These are phyloP conservation scores for Penicillium samsonianum DNA, from an alignment of 495 filamentous ascomycete genomes.

Conservation along the genomic window DNA sequence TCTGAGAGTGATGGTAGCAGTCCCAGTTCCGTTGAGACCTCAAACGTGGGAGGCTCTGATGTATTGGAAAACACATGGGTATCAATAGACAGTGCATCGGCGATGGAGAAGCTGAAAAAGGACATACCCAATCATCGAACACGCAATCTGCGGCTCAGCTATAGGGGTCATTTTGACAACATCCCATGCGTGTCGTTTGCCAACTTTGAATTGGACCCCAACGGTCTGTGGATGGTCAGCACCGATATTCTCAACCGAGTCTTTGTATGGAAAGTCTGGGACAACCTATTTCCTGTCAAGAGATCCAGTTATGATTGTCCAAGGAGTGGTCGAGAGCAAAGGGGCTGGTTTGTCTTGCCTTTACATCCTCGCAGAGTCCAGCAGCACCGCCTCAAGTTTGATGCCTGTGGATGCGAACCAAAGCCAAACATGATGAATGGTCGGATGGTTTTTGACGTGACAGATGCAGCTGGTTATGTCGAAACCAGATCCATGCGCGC, in stretches of 20 bases:
- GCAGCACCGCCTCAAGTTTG: constrained; percentile 27
- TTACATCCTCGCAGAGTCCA: constrained; percentile 52
- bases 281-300: constrained; percentile 32
- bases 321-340: constrained; percentile 14
- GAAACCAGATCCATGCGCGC: constrained; percentile 27
- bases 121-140: constrained; percentile 38
- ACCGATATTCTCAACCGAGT: constrained; percentile 69
- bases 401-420: constrained; percentile 50
- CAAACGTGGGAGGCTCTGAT: constrained; percentile 24
- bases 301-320: constrained; percentile 33
- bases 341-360: constrained; percentile 54
- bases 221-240: constrained; percentile 70
- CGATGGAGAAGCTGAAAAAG: constrained; percentile 31
- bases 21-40: constrained; percentile 16
- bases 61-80: constrained; percentile 43
- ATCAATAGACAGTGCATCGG: constrained; percentile 27
- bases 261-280: constrained; percentile 69
- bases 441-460: constrained; percentile 34
- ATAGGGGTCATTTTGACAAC: constrained; percentile 58
- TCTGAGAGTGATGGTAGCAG: constrained; percentile 22
- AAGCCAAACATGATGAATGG: constrained; percentile 17
- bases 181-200: constrained; percentile 78
- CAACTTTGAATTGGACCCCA: constrained; percentile 60
- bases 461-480: constrained; percentile 26
- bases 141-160: constrained; percentile 43